Base-by-base conservation (phyloP, 2,329 filamentous ascomycete genomes). In the Pyrenochaeta sp. region DNA sequence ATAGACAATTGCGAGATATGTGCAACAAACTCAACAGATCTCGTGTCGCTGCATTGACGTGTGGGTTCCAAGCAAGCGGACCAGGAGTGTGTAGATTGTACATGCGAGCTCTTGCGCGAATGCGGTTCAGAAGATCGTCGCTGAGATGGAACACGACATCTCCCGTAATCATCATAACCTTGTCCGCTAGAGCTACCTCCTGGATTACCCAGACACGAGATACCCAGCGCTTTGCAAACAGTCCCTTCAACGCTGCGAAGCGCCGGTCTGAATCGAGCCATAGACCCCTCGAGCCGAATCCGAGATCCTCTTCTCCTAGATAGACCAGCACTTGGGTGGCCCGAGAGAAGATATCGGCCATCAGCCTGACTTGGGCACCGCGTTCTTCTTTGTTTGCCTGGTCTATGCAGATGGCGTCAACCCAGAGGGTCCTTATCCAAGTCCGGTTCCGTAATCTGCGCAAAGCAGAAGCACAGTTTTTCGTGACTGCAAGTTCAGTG, bases 401-500 rank as follows among this genome's bases (percentile, higher is more conserved):
- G 34, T 60, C 38, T 22, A 60, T 60, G 15, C 49, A 56, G 7
- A 58, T 44, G 11, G 47, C 35, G 29, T 60, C 56, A 9, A 60
- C 35, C 55, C 52, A 56, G 14, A 53, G 29, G 7, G 32, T 41
- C 30, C 48, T 37, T 15, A 41, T 38, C 13, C 32, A 26, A 17
- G 38, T 35, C 7, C 17, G 10, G 10, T 38, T 11, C 29, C 48
- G 41, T 20, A 54, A 28, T 19, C 39, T 41, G 21, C 48, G 44
- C 37, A 54, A 29, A 8, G 48, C 48, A 45, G 40, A 38, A 14
- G 46, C 48, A 34, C 51, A 54, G 26, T 51, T 54, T 14, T 23
- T 27, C 7, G 51, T 54, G 11, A 54, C 29, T 18, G 22, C 14
- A 19, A 54, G 15, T 29, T 29, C 13, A 7, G 35, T 21, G 3